These are phyloP conservation scores for Saturnispora sanitii DNA, from an alignment of 805 yeast species.

Conservation along the genomic window DNA sequence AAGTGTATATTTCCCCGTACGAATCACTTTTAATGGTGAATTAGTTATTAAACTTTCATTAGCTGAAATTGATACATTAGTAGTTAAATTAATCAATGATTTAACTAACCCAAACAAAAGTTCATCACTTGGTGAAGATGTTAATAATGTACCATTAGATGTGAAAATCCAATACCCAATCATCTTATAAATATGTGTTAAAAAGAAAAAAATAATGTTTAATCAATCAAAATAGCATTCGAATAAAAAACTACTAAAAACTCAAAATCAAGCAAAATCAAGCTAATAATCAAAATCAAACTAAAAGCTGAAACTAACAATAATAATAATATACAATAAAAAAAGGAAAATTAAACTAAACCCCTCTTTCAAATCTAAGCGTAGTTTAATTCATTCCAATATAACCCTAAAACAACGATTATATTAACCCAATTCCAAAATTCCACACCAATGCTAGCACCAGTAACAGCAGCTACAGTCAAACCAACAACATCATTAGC, in stretches of 20 bases:
- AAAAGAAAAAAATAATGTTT: not conserved
- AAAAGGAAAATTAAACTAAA: too few species aligned
- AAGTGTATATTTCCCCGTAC: conserved; percentile 7
- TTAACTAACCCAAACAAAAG: conserved; percentile 7
- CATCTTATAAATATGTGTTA: not conserved
- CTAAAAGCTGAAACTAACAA: not conserved
- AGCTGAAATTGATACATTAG: not conserved
- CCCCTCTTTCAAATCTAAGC: not conserved
- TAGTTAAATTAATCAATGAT: not conserved
- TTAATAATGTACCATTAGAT: not conserved
- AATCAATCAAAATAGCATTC: too few species aligned
- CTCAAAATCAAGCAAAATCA: not conserved
- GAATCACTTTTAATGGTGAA: conserved; percentile 2
- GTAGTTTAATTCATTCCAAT: conserved; percentile 64
- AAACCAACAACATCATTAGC: too few species aligned
- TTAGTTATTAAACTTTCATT: not conserved
- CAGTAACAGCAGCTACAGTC: too few species aligned
- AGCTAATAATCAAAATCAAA: not conserved
- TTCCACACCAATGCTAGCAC: conserved; percentile 19
- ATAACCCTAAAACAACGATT: conserved; percentile 4
- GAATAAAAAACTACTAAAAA: too few species aligned
- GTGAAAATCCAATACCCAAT: conserved; percentile 7
- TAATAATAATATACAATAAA: not conserved
- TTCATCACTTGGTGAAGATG: conserved; percentile 2
- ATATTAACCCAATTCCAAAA: conserved; percentile 23